Percentiles rank a stretch among this genome's conserved stretches.
Evolutionary conservation across 495 filamentous ascomycete genomes (phyloP).

Genomic region (Penicillium psychrofluorescens): DNA sequence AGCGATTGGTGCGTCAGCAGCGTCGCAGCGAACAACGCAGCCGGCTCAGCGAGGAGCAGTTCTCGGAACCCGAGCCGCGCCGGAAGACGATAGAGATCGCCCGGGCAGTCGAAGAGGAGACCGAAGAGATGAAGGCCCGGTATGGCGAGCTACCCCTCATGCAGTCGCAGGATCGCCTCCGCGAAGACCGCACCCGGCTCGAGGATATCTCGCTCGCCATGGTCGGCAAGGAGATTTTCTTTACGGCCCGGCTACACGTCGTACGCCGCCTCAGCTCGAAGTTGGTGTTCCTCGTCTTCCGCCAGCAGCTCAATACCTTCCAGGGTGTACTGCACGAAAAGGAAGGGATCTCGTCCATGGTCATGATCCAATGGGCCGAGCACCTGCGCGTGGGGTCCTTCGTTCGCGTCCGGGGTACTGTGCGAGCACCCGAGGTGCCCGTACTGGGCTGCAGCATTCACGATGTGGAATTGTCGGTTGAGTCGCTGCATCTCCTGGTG

Average conservation of each 20-base stretch:
- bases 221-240: slow-evolving; percentile 60
- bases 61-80: slow-evolving; percentile 39
- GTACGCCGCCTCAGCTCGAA: slow-evolving; percentile 79
- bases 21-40: slow-evolving; percentile 33
- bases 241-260: slow-evolving; percentile 81
- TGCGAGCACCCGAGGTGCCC: slow-evolving; percentile 52
- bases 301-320: slow-evolving; percentile 69
- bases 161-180: slow-evolving; percentile 33
- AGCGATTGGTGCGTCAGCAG: slow-evolving; percentile 37
- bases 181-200: slow-evolving; percentile 39
- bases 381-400: slow-evolving; percentile 62
- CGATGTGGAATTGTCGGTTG: slow-evolving; percentile 43
- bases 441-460: slow-evolving; percentile 52
- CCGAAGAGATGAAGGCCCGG: slow-evolving; percentile 46
- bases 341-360: slow-evolving; percentile 45
- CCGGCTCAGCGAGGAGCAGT: slow-evolving; percentile 45
- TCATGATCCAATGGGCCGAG: slow-evolving; percentile 62
- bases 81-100: slow-evolving; percentile 37
- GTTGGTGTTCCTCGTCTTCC: slow-evolving; percentile 81
- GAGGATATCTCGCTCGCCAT: slow-evolving; percentile 46
- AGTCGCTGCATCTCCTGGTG: slow-evolving; percentile 47
- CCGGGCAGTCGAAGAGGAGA: slow-evolving; percentile 28
- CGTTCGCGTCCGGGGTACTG: slow-evolving; percentile 55
- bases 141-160: slow-evolving; percentile 54
- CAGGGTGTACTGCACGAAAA: slow-evolving; percentile 63